Base-by-base conservation (phyloP, 768 basidiomycete species). In the Hysterangium stoloniferum region DNA sequence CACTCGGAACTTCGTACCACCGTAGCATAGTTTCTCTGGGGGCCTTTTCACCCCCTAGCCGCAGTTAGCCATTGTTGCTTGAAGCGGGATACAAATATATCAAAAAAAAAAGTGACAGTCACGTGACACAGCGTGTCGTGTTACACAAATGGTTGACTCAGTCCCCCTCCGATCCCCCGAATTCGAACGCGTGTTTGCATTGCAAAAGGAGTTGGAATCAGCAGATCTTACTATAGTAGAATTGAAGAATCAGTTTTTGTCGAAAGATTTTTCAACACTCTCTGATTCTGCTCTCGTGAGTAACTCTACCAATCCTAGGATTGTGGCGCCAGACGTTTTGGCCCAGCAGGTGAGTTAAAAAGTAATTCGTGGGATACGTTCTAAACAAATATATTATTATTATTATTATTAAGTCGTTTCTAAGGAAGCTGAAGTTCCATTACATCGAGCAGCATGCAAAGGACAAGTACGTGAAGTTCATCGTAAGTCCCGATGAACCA, bases 381-480 rank as follows among this genome's bases (percentile, higher is more conserved):
- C 2, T 22, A 12, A 55, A 56, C 38, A 22, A 40, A 3, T 3
- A n/a, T 35, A 9, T 22, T 3, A 17, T n/a, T n/a, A n/a, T n/a
- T n/a, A n/a, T n/a, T n/a, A n/a, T 27, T 11, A 2, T n/a, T n/a
- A 46, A 87, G 86, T 71, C 80, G 6, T 86, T 81, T 57, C 69
- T 91, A 17, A 74, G 83, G 20, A 87, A 87, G 58, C 77, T 93
- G 24, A 94, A 94, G 65, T 91, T 89, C 60, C 85, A 87, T 56
- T 92, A 90, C 61, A 69, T 92, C 15, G 89, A 95, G 59, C 87
- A 91, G 63, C 87, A 91, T 57, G 87, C 92, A 3, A 95, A 94
- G 61, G 80, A 89, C 58, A 82, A 85, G 65, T 94, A 93, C 60
- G 74, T 92, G 58, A 84, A 85, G 62, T 82, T 80, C 0, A 91